These are phyloP conservation scores for Aspergillus coremiiformis DNA, from an alignment of 495 filamentous ascomycete genomes.

Conservation along the genomic window DNA sequence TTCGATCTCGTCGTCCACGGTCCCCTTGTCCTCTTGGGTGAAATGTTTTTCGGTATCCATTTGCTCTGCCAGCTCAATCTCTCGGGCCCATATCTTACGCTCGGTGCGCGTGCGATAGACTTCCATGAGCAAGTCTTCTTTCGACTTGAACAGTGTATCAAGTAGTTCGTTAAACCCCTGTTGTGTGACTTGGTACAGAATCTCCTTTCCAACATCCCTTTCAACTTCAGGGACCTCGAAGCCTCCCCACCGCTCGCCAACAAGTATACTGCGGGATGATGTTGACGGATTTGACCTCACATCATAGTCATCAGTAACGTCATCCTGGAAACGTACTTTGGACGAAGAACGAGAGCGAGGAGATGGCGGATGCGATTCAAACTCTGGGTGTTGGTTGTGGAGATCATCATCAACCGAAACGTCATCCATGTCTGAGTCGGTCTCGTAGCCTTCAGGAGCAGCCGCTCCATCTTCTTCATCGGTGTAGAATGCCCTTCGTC, in stretches of 20 bases:
- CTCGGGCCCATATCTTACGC: conserved; percentile 49
- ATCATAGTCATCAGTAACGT: conserved; percentile 58
- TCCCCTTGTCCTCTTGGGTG: conserved; percentile 8
- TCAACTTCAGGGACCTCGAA: conserved; percentile 78
- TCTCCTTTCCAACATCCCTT: conserved; percentile 74
- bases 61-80: conserved; percentile 42
- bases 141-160: conserved; percentile 71
- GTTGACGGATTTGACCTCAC: conserved; percentile 71
- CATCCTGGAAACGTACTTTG: conserved; percentile 77
- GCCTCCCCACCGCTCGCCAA: conserved; percentile 70
- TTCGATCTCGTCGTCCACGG: conserved; percentile 18
- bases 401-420: conserved; percentile 25
- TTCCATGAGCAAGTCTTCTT: conserved; percentile 70
- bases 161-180: conserved; percentile 89
- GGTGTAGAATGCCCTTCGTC: conserved; percentile 65
- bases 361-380: conserved; percentile 45
- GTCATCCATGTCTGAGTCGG: conserved; percentile 52
- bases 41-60: conserved; percentile 14
- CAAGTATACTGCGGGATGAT: conserved; percentile 67
- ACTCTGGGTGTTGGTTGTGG: conserved; percentile 30
- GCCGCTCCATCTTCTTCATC: conserved; percentile 70
- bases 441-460: conserved; percentile 56
- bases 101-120: conserved; percentile 54
- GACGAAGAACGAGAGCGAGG: conserved; percentile 75
- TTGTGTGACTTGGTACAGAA: conserved; percentile 83